Evolutionary conservation across 305 asterid genomes (phyloP), one percentile per base, ranked within the genome.

Genomic region (Fraxinus sp.): DNA sequence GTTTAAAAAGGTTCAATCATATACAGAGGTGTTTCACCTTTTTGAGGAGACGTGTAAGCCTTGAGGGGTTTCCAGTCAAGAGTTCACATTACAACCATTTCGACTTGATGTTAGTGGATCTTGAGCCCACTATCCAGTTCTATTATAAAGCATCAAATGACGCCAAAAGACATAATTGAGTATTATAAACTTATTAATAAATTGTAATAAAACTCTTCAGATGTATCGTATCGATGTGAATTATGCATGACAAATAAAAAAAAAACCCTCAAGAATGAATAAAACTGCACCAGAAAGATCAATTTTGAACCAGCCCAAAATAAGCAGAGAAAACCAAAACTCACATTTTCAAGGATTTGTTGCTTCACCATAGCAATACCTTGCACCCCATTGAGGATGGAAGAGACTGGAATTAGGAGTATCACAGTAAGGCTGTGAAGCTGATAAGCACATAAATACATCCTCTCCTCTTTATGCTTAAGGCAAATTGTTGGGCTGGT

Each of bases 391-490:
- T 89, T 89, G 85, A 88, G 81, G 28, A 84, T 84, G 79, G 92
- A 94, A 80, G 97, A 89, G 77, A 90, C 91, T 37, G 99, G 99
- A 85, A 96, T 82, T 46, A 94, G 90, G 84, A 92, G 91, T 78
- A 96, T 86, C 84, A 91, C 85, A 20, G 95, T 94, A 80, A 94
- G 95, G 87, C 93, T 92, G 81, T 91, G 89, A 77, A 90, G 93
- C 89, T 96, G 99, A 87, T 92, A 92, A 85, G 90, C 91, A 87
- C 93, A 88, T 46, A 96, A 84, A 91, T 90, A 92, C 97, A 93
- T 90, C 86, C 89, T 91, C 92, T 93, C 97, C 87, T 90, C 96
- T 35, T 92, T 93, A 85, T 90, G 90, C 79, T 85, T 89, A 88
- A 94, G 93, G 93, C 91, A 94, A 82, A 96, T 84, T 28, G 92